Evolutionary conservation across 352 stramenopile species (phyloP).

Genomic region (Globisporangium lucens): DNA sequence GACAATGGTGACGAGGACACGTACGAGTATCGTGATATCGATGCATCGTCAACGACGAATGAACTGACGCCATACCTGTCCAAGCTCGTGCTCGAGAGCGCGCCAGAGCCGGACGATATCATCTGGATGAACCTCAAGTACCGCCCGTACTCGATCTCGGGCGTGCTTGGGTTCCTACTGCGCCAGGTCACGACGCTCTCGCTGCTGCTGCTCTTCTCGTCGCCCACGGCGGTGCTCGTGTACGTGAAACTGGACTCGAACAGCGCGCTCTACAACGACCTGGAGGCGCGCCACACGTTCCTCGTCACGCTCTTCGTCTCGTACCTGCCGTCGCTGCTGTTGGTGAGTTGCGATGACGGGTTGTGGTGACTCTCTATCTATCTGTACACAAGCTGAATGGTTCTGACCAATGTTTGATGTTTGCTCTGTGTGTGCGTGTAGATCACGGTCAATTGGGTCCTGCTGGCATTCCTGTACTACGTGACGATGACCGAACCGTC

Average conservation of each 20-base stretch:
- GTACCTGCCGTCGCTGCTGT: slow-evolving; percentile 69
- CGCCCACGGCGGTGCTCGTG: slow-evolving; percentile 73
- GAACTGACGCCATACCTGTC: slow-evolving; percentile 39
- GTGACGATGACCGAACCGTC: slow-evolving; percentile 64
- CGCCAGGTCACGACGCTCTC: slow-evolving; percentile 50
- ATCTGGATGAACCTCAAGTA: slow-evolving; percentile 77
- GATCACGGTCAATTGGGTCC: slow-evolving; percentile 75
- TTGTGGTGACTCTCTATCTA: background rate
- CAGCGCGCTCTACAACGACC: slow-evolving; percentile 50
- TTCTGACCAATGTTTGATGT: background rate
- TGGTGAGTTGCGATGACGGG: slow-evolving; percentile 31
- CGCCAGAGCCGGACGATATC: slow-evolving; percentile 73
- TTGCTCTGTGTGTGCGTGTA: slow-evolving; percentile 16
- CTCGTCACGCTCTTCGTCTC: slow-evolving; percentile 60
- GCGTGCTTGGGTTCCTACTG: slow-evolving; percentile 34
- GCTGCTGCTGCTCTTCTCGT: slow-evolving; percentile 72
- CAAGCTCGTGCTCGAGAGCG: slow-evolving; percentile 56
- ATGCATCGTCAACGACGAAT: background rate
- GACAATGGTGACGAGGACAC: background rate
- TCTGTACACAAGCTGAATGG: background rate
- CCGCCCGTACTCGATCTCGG: slow-evolving; percentile 39
- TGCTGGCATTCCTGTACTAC: slow-evolving; percentile 69
- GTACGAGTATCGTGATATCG: background rate
- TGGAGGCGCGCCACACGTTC: slow-evolving; percentile 44
- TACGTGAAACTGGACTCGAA: slow-evolving; percentile 78